phyloP scores from a whole-genome alignment of 2,329 filamentous ascomycete genomes.

The Aspergillus ustus region DNA sequence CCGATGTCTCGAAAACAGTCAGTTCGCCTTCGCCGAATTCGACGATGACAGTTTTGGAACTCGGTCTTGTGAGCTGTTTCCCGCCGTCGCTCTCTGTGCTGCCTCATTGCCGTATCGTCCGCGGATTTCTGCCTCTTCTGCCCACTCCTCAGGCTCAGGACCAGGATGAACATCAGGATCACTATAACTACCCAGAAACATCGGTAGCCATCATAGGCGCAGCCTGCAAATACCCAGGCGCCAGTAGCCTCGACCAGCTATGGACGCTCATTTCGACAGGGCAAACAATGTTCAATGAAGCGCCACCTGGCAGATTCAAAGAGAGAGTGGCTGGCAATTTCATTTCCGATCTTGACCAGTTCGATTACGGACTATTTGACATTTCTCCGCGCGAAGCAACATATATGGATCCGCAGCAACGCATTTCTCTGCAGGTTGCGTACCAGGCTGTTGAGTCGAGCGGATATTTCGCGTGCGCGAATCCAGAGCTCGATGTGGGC shows the following conservation, averaged over 20 bases:
- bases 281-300: slow-evolving; percentile 35
- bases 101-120: not conserved
- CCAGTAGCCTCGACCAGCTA: slow-evolving; percentile 36
- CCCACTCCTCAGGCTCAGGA: not conserved
- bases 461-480: not conserved
- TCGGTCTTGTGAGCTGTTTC: slow-evolving; percentile 8
- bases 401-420: slow-evolving; percentile 17
- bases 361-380: slow-evolving; percentile 39
- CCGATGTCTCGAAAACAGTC: not conserved
- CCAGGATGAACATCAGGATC: not conserved
- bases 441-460: slow-evolving; percentile 16
- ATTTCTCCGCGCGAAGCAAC: slow-evolving; percentile 5
- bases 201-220: slow-evolving; percentile 46
- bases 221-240: slow-evolving; percentile 40
- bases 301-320: slow-evolving; percentile 27
- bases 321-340: slow-evolving; percentile 28
- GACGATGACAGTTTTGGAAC: not conserved
- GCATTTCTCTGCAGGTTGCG: slow-evolving; percentile 9
- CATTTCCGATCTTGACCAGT: slow-evolving; percentile 26
- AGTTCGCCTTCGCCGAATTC: not conserved
- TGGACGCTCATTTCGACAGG: slow-evolving; percentile 18
- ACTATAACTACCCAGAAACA: not conserved
- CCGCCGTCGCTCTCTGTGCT: not conserved
- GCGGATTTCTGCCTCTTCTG: not conserved
- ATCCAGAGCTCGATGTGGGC: slow-evolving; percentile 33